Conservation (phyloP, 257 asterid genomes). For the Linaria vulgaris region DNA sequence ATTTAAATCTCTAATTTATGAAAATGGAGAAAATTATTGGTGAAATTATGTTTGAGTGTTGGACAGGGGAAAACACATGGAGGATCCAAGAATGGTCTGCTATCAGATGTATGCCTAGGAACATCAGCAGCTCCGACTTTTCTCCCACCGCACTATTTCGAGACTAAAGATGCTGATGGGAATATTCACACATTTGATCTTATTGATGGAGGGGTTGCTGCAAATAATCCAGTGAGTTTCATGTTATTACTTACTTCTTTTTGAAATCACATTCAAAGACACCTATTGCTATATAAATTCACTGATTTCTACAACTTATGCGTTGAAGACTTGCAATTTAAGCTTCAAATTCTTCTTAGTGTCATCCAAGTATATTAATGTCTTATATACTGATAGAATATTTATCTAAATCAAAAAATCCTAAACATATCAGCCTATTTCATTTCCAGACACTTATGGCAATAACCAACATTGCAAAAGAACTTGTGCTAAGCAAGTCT, state of each 20-base stretch:
- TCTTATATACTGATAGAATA: not conserved
- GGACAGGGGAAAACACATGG: slow-evolving; percentile 41
- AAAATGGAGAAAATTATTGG: no score
- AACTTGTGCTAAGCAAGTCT: not conserved
- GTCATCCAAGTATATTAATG: no score
- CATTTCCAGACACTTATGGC: slow-evolving; percentile 10
- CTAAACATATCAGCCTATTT: no score
- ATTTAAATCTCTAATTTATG: no score
- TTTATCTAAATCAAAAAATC: not conserved
- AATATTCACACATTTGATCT: slow-evolving; percentile 37
- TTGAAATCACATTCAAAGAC: no score
- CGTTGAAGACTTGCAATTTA: no score
- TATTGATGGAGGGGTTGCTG: slow-evolving; percentile 66
- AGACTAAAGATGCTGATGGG: slow-evolving; percentile 38
- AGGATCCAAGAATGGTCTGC: slow-evolving; percentile 40
- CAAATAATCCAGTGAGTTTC: slow-evolving; percentile 62
- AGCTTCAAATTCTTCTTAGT: no score
- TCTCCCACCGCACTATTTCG: slow-evolving; percentile 62
- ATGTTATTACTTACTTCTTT: no score
- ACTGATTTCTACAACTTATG: no score
- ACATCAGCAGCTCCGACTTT: slow-evolving; percentile 75
- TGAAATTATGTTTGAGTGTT: not conserved
- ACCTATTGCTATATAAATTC: no score
- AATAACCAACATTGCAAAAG: not conserved
- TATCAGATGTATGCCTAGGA: slow-evolving; percentile 59